These are phyloP conservation scores for Huntiella bhutanensis DNA, from an alignment of 2,329 filamentous ascomycete species.

Conservation along the genomic window DNA sequence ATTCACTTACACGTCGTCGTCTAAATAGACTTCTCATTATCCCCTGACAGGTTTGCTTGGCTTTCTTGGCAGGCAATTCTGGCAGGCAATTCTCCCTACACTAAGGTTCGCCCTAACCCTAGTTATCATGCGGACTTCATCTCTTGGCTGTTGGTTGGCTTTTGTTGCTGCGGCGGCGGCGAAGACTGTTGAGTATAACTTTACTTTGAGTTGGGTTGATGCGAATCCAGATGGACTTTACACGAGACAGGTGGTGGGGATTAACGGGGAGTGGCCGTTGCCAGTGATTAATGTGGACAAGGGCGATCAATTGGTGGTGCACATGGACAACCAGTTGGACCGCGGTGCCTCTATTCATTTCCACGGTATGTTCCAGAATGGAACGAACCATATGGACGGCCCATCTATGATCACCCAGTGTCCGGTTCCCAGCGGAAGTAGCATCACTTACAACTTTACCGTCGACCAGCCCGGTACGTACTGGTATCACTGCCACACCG, in stretches of 20 bases:
- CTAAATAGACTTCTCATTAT: conserved; percentile 3
- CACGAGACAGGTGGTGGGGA: conserved; percentile 38
- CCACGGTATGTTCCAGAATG: conserved; percentile 42
- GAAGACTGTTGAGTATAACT: conserved; percentile 33
- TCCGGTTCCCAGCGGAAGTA: conserved; percentile 30
- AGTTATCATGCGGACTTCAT: conserved; percentile 2
- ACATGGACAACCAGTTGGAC: conserved; percentile 29
- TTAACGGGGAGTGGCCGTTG: conserved; percentile 47
- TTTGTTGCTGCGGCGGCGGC: conserved; percentile 16
- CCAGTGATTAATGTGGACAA: conserved; percentile 36
- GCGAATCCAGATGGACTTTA: conserved; percentile 40
- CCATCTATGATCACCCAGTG: conserved; percentile 37
- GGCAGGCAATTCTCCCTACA: background rate
- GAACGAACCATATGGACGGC: conserved; percentile 41
- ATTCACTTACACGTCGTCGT: background rate
- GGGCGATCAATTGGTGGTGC: conserved; percentile 32
- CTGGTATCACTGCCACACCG: conserved; percentile 41
- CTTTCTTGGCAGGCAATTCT: conserved; percentile 4
- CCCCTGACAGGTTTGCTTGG: conserved; percentile 1
- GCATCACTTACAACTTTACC: conserved; percentile 38
- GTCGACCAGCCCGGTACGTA: conserved; percentile 39
- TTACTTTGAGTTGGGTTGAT: conserved; percentile 42
- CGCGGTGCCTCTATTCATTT: conserved; percentile 37
- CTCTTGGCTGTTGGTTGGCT: conserved; percentile 2
- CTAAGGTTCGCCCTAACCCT: background rate